Percentiles rank a stretch among this genome's conserved stretches.
Evolutionary conservation across 305 asterid species (phyloP).

Genomic region (Plantago rigida): DNA sequence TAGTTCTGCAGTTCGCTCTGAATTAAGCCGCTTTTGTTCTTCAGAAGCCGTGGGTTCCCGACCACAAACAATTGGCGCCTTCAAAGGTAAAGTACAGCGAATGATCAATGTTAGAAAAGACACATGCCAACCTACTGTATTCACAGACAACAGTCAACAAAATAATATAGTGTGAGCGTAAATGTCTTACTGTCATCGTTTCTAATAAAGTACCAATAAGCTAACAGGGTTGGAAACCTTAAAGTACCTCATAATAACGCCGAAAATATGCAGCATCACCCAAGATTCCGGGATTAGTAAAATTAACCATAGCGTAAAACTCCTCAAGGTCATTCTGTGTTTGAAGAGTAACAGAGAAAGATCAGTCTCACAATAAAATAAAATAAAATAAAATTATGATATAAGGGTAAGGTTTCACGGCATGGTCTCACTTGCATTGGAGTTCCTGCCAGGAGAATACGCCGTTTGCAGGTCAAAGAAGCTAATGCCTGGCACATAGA

Average conservation of each 20-base stretch:
- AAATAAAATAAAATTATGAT: slow-evolving; percentile 15
- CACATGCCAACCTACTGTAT: background rate
- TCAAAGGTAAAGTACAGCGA: slow-evolving; percentile 24
- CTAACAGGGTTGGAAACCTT: slow-evolving; percentile 9
- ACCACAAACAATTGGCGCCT: slow-evolving; percentile 83
- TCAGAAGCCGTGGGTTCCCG: slow-evolving; percentile 84
- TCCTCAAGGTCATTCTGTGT: slow-evolving; percentile 92
- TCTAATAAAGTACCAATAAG: slow-evolving; percentile 6
- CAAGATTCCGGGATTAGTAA: slow-evolving; percentile 84
- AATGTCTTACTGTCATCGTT: background rate
- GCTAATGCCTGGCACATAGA: slow-evolving; percentile 74
- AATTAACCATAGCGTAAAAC: slow-evolving; percentile 94
- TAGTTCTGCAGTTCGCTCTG: slow-evolving; percentile 78
- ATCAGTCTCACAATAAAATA: slow-evolving; percentile 12
- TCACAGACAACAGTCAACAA: background rate
- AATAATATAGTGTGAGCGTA: background rate
- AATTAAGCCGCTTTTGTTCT: slow-evolving; percentile 72
- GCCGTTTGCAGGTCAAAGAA: slow-evolving; percentile 73
- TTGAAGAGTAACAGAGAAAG: slow-evolving; percentile 23
- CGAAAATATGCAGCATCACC: slow-evolving; percentile 88
- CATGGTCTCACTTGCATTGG: slow-evolving; percentile 83
- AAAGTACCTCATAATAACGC: slow-evolving; percentile 81
- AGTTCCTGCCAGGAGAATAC: slow-evolving; percentile 84
- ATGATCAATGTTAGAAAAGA: slow-evolving; percentile 22
- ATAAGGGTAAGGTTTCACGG: slow-evolving; percentile 19